Evolutionary conservation across 805 yeast genomes (phyloP), one percentile per base, ranked within the genome.

Genomic region (Pachysolen tannophilus): DNA sequence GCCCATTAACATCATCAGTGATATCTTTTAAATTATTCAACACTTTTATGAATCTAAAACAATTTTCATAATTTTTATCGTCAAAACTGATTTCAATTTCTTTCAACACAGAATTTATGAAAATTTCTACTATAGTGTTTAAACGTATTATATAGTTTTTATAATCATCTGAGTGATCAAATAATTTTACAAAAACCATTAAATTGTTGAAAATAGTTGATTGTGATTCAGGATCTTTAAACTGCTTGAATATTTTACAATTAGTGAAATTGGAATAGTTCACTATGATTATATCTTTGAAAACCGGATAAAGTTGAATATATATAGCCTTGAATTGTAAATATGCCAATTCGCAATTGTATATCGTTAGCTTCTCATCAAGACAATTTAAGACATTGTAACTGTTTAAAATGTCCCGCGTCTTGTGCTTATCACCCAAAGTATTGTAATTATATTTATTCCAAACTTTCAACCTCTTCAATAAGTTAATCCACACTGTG

Each of bases 21-120:
- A 50, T 58, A 26, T 49, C 54, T 26, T 52, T 51, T 56, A 13
- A 53, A 54, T 8, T 58, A 54, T 5, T 50, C 56, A 24, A 55
- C 17, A 32, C 20, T 26, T 10, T 31, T 19, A 32, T 20, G 17
- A 28, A 38, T 30, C 25, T 46, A 46, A 15, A 47, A 10, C 71
- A 63, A 15, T 54, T 52, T 3, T 47, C 52, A 43, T 55, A 71
- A 26, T 77, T 73, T 29, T 63, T 56, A 2, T 63, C 48, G 29
- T 69, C 73, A 40, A 69, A 67, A 41, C 69, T 78, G 20, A 65
- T 55, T 34, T 82, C 88, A 39, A 83, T 65, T 49, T 85, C 94
- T 30, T 75, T 56, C 11, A 84, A 52, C 6, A 82, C 65, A 0
- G 92, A 83, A 49, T 71, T 80, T 27, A 81, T 79, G 49, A 85